Conservation (phyloP, 257 asterid genomes). For the Marsdenia floribunda region DNA sequence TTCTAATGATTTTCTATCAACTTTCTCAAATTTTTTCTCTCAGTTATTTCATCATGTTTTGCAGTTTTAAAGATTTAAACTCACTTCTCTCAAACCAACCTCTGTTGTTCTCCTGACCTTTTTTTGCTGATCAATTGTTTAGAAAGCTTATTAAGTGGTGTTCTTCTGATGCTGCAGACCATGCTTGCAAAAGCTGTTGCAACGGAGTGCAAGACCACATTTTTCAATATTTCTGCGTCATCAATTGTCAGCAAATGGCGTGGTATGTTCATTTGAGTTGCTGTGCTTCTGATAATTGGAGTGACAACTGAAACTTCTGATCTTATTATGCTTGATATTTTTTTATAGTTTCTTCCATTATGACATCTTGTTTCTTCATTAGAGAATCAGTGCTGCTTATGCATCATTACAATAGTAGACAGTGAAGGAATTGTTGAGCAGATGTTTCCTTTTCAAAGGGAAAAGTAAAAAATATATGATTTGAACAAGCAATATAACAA, state of each 20-base stretch:
- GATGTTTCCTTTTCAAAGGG: not conserved
- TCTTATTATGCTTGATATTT: not conserved
- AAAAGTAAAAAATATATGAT: not conserved
- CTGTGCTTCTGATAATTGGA: not conserved
- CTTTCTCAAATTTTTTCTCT: not conserved
- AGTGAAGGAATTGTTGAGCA: too few relatives aligned
- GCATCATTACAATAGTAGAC: not conserved
- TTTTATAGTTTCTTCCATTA: not conserved
- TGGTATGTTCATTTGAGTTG: constrained; percentile 45
- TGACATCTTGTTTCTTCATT: not conserved
- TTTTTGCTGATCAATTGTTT: not conserved
- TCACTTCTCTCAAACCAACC: too few relatives aligned
- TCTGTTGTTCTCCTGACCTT: not conserved
- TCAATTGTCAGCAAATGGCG: constrained; percentile 99
- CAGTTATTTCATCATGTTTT: not conserved
- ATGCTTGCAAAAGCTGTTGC: constrained; percentile 99
- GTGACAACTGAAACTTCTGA: not conserved
- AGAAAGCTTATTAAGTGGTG: not conserved
- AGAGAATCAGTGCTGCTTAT: not conserved
- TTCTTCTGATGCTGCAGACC: constrained; percentile 50
- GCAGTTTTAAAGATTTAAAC: not conserved
- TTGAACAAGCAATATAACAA: not conserved
- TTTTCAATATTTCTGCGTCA: constrained; percentile 98
- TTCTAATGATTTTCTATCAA: not conserved
- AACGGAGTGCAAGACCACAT: constrained; percentile 97